Evolutionary conservation across 1,139 yeast species (phyloP), one percentile per base, ranked within the genome.

Genomic region (Suhomyces yuchorum): DNA sequence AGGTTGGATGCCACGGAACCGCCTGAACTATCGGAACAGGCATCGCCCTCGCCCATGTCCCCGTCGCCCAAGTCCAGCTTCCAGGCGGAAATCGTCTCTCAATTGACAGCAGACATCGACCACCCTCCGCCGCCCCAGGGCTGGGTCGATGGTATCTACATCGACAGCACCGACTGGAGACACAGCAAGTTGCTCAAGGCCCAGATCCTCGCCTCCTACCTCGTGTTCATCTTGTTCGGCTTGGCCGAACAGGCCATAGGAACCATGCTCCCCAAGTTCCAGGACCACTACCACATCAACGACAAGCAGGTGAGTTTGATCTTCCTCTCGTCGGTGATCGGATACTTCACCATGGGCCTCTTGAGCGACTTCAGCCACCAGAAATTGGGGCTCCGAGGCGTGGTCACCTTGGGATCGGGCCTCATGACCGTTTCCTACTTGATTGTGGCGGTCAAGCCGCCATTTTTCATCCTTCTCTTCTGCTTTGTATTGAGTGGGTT

Each of bases 241-340:
- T 57, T 81, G n/a, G 71, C 76, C 2, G 87, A 82, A 51, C 86
- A 81, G 58, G 70, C 84, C 0, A 66, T 81, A 12, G 87, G 87
- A 0, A 73, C 86, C 0, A 61, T 82, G 40, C 68, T 82, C 44
- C 84, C 85, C 1, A 66, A 72, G 37, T 55, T 82, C 24, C 75
- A 80, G 47, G 60, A 60, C 3, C 60, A 75, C 41, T 82, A 80
- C 55, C 28, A 66, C 0, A 71, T 81, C 5, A 68, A 76, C 51
- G 80, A 83, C 52, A 51, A 66, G 7, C 62, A 67, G 37, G 67
- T 71, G 1, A 66, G 75, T 44, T 55, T 63, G 41, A 58, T 75
- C 4, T 75, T 71, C 49, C 58, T 75, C 14, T 65, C 70, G 11
- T 57, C 68, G 1, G 67, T 72, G 3, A 38, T 63, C 3, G 80